Evolutionary conservation across 23 red algal species (phyloP).

Genomic region (Agarophyton chilense): DNA sequence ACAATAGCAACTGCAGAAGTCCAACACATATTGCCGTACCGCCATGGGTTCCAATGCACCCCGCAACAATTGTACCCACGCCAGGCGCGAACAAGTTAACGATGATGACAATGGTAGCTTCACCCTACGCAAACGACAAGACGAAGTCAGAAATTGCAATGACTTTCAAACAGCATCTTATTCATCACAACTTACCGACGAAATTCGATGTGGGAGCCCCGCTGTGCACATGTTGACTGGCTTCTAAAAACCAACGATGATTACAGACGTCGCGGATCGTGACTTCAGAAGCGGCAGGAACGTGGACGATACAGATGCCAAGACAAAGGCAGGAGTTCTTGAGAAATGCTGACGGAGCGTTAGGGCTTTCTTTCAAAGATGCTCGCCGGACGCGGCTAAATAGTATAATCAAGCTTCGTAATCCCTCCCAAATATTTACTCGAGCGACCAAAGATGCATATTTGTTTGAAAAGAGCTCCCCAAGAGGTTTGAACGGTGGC

Average conservation of each 20-base stretch:
- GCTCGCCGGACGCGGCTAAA: too few species aligned
- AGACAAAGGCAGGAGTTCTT: too few species aligned
- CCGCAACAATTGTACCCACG: slow-evolving; percentile 59
- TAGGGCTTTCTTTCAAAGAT: too few species aligned
- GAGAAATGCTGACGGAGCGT: too few species aligned
- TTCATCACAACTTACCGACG: neutral
- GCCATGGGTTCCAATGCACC: slow-evolving; percentile 15
- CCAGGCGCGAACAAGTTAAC: slow-evolving; percentile 61
- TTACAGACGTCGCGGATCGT: too few species aligned
- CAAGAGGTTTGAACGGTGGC: too few species aligned
- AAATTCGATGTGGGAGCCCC: slow-evolving; percentile 1
- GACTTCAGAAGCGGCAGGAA: neutral
- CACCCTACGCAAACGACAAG: neutral
- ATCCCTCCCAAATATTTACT: too few species aligned
- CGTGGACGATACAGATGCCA: too few species aligned
- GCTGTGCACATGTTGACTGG: neutral
- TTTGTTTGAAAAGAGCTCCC: too few species aligned
- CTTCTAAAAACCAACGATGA: neutral
- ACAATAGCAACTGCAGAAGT: slow-evolving; percentile 29
- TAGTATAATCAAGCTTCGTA: too few species aligned
- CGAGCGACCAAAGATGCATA: too few species aligned
- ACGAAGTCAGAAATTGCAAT: neutral
- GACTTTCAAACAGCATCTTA: too few species aligned
- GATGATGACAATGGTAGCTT: slow-evolving; percentile 30
- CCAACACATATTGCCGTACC: slow-evolving; percentile 28